phyloP scores from a whole-genome alignment of 2,329 filamentous ascomycete genomes.

The Penicillium hesseltinei region DNA sequence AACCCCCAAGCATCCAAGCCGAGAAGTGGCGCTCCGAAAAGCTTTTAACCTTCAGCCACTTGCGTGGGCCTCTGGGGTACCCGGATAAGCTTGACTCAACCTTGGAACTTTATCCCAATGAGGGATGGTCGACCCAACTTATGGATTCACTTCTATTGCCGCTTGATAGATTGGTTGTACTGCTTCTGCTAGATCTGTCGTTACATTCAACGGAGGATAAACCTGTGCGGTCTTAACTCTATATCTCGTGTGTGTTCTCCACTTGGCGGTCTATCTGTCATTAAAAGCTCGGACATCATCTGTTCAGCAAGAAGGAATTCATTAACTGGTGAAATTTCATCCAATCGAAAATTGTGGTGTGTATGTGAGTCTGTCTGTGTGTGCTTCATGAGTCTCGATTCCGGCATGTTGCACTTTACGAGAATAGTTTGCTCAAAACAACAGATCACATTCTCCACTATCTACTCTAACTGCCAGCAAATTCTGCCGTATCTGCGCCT shows the following conservation, averaged over 20 bases:
- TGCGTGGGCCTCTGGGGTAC: conserved; percentile 10
- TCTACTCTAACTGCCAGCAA: neutral
- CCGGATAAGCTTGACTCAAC: conserved; percentile 18
- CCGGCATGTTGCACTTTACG: neutral
- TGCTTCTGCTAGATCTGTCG: neutral
- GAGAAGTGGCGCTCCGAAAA: conserved; percentile 15
- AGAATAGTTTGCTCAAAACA: no score
- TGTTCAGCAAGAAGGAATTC: no score
- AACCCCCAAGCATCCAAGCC: neutral
- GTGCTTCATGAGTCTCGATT: neutral
- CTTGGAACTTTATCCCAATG: conserved; percentile 1
- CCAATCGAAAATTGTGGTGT: neutral
- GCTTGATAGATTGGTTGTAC: neutral
- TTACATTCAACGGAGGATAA: neutral
- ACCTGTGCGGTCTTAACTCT: neutral
- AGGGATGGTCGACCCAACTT: neutral
- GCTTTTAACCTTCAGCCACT: conserved; percentile 20
- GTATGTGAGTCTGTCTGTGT: neutral
- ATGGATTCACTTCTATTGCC: neutral
- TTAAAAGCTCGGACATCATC: neutral
- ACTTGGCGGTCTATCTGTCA: neutral
- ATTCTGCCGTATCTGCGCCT: neutral
- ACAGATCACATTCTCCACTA: neutral
- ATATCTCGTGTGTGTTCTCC: neutral
- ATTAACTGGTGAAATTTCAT: neutral